Evolutionary conservation across 805 yeast species (phyloP).

Genomic region (Zygosaccharomyces bisporus): DNA sequence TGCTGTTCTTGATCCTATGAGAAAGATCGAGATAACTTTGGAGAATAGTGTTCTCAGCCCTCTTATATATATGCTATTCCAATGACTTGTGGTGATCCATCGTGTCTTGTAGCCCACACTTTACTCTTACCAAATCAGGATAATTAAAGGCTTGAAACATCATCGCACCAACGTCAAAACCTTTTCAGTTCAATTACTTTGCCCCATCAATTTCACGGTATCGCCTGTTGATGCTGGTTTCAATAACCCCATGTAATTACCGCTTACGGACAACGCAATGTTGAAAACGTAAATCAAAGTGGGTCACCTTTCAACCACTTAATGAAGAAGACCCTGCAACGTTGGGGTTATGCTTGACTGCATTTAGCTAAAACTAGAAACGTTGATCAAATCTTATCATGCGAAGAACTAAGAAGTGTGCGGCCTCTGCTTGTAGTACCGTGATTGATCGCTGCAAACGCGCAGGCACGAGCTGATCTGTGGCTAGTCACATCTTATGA

Average conservation of each 20-base stretch:
- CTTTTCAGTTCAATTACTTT: neutral
- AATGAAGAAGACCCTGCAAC: neutral
- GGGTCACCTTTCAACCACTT: neutral
- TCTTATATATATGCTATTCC: neutral
- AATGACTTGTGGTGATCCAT: neutral
- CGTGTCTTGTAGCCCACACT: neutral
- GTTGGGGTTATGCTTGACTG: neutral
- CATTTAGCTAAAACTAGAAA: too few relatives aligned
- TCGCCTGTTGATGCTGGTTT: constrained; percentile 1
- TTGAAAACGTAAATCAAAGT: neutral
- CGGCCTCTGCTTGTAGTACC: too few relatives aligned
- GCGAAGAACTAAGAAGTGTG: neutral
- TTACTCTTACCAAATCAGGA: neutral
- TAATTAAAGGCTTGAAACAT: constrained; percentile 1
- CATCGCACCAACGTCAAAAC: neutral
- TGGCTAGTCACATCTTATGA: neutral
- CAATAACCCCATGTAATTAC: constrained; percentile 6
- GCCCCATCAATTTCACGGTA: neutral
- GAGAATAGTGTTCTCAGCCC: neutral
- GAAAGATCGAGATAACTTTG: neutral
- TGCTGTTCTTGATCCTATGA: neutral
- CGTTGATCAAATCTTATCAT: neutral
- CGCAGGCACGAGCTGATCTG: neutral
- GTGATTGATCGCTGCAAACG: neutral
- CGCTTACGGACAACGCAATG: constrained; percentile 5